phyloP scores from a whole-genome alignment of 208 protist species.

The Phytomonas francai region DNA sequence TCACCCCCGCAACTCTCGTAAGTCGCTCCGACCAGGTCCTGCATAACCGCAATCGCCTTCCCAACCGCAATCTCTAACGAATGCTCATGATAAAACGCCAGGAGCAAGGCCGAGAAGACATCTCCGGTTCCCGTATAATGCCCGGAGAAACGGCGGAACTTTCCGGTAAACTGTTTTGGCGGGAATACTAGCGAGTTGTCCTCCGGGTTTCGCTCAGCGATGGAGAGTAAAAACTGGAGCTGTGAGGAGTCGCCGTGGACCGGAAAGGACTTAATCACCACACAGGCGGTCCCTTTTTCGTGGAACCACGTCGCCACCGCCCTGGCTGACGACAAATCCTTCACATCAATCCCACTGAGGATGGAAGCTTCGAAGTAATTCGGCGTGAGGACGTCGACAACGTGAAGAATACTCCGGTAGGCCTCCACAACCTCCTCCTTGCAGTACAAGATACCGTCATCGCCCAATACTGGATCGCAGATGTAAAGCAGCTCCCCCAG shows the following conservation, averaged over 20 bases:
- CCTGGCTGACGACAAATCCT: constrained; percentile 41
- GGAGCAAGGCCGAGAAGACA: constrained; percentile 64
- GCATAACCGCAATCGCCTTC: constrained; percentile 79
- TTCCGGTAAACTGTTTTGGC: constrained; percentile 42
- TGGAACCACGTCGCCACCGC: constrained; percentile 80
- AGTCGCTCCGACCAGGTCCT: constrained; percentile 73
- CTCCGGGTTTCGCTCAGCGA: neutral
- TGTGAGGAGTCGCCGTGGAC: constrained; percentile 25
- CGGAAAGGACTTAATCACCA: constrained; percentile 85
- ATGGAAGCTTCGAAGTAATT: constrained; percentile 93
- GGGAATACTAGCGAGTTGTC: neutral
- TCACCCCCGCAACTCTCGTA: constrained; percentile 36
- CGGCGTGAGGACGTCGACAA: constrained; percentile 84
- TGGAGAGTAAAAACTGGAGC: constrained; percentile 57
- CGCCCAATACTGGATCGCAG: constrained; percentile 95
- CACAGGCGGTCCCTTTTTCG: constrained; percentile 39
- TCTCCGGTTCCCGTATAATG: constrained; percentile 86
- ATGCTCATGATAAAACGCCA: constrained; percentile 52
- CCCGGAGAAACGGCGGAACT: constrained; percentile 61
- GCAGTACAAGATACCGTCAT: constrained; percentile 92
- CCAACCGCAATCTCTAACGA: constrained; percentile 50
- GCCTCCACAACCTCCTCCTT: constrained; percentile 82
- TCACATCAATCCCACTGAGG: constrained; percentile 59
- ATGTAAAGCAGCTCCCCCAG: constrained; percentile 45
- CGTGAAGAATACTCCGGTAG: constrained; percentile 75